These are phyloP conservation scores for Monosporascus sp. DNA, from an alignment of 2,329 filamentous ascomycete species.

Conservation along the genomic window DNA sequence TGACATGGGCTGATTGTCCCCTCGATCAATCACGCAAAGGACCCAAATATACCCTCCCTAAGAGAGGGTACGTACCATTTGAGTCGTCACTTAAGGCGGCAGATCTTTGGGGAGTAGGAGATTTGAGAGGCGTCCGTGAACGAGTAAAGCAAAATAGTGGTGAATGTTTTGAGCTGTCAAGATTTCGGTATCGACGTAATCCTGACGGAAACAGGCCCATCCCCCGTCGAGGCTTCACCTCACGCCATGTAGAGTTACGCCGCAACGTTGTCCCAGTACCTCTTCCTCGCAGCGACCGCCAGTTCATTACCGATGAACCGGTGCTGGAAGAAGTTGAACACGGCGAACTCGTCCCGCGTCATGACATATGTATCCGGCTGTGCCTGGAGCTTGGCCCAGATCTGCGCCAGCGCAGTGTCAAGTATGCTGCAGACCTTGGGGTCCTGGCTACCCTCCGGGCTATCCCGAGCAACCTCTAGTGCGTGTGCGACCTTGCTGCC, in stretches of 20 bases:
- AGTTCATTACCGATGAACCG: slow-evolving; percentile 52
- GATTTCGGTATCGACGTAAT: too few relatives aligned
- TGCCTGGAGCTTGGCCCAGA: slow-evolving; percentile 63
- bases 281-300: slow-evolving; percentile 42
- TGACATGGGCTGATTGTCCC: too few relatives aligned
- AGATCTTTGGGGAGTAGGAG: too few relatives aligned
- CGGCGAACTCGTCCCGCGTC: slow-evolving; percentile 70
- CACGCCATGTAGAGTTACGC: slow-evolving; percentile 3
- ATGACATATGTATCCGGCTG: slow-evolving; percentile 68
- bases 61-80: too few relatives aligned
- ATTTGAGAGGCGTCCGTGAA: too few relatives aligned
- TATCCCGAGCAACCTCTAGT: slow-evolving; percentile 71
- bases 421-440: slow-evolving; percentile 59
- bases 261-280: slow-evolving; percentile 47
- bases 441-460: slow-evolving; percentile 60
- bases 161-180: too few relatives aligned
- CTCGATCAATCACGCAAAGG: too few relatives aligned
- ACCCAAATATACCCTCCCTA: too few relatives aligned
- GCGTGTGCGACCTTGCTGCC: slow-evolving; percentile 56
- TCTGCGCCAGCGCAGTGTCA: slow-evolving; percentile 54
- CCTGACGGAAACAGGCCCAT: background rate
- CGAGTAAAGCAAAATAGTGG: too few relatives aligned
- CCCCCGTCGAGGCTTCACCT: background rate
- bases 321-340: slow-evolving; percentile 79
- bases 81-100: too few relatives aligned